These are phyloP conservation scores for Leucocoprinus leucothites DNA, from an alignment of 768 basidiomycete species.

Conservation along the genomic window DNA sequence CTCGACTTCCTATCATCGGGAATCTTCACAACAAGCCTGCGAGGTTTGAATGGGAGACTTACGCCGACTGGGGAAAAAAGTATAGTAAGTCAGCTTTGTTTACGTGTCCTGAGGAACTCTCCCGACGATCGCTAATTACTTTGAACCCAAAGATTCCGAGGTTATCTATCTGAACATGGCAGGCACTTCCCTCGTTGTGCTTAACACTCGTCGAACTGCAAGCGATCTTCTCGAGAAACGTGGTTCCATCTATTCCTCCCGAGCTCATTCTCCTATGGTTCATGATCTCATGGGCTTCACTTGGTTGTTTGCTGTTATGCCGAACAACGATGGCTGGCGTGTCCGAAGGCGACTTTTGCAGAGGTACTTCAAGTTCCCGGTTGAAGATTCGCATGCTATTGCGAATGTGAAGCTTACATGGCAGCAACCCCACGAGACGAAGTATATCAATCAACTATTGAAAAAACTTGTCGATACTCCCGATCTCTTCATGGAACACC, in stretches of 20 bases:
- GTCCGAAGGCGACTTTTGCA: conserved; percentile 27
- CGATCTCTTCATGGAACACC: conserved; percentile 27
- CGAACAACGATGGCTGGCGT: conserved; percentile 15
- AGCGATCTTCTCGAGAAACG: conserved; percentile 38
- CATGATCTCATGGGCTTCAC: conserved; percentile 14
- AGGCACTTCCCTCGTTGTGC: conserved; percentile 19
- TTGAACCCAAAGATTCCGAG: conserved; percentile 19
- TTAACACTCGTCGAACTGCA: conserved; percentile 31
- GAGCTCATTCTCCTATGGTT: conserved; percentile 11
- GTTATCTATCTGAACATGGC: conserved; percentile 22
- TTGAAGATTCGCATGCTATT: conserved; percentile 10
- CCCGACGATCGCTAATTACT: background rate
- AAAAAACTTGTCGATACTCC: conserved; percentile 25
- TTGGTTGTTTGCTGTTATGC: conserved; percentile 17
- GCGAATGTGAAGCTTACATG: conserved; percentile 19
- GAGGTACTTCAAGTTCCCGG: conserved; percentile 31
- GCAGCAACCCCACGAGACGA: conserved; percentile 24
- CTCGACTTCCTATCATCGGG: conserved; percentile 33
- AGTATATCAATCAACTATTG: conserved; percentile 29
- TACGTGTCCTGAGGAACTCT: too few species aligned
- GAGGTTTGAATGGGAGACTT: conserved; percentile 30
- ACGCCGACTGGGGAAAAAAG: conserved; percentile 33
- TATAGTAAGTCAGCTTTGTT: conserved; percentile 25
- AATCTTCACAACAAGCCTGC: conserved; percentile 30
- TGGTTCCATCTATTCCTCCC: conserved; percentile 34